Evolutionary conservation across 169 alveolate genomes (phyloP), one percentile per base, ranked within the genome.

Genomic region (Cryptosporidium meleagridis): DNA sequence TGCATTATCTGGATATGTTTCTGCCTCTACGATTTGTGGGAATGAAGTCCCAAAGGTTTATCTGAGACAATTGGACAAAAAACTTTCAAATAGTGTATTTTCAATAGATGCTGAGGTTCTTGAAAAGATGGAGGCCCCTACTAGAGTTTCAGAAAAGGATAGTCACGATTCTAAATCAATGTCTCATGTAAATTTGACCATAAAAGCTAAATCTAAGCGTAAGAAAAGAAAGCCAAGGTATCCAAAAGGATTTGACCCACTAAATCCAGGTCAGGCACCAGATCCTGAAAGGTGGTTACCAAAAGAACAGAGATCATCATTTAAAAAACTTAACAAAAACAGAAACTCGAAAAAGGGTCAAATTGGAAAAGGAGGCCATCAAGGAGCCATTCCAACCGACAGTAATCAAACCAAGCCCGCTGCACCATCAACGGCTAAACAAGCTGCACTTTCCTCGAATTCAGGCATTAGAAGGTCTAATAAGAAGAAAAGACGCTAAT

Each of bases 241-340:
- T 48, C 94, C 94, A 9, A 92, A 92, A 69, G 93, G 93, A 75
- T 91, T 92, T 62, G 93, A 92, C 39, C 94, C 94, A 26, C 23
- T 29, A 9, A 85, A 92, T 18, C 94, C 94, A 12, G 91, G 91
- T 0, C 94, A 86, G 14, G 69, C 65, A 10, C 94, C 94, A 16
- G 94, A 92, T 52, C 94, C 94, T 26, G 94, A 92, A 37, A 70
- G 94, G 41, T 92, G 94, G 94, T 85, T 92, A 31, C 94, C 94
- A 51, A 89, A 91, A 72, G 71, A 69, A 39, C 73, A 92, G 69
- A 53, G 94, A 53, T 55, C 72, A 51, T 85, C 85, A 85, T 91
- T 69, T 86, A 91, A 52, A 61, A 91, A 91, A 61, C 67, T 85
- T 5, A 37, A 59, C 12, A 68, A 55, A 58, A 85, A 85, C 12